phyloP scores from a whole-genome alignment of 208 protist genomes.

The Porcisia hertigi region DNA sequence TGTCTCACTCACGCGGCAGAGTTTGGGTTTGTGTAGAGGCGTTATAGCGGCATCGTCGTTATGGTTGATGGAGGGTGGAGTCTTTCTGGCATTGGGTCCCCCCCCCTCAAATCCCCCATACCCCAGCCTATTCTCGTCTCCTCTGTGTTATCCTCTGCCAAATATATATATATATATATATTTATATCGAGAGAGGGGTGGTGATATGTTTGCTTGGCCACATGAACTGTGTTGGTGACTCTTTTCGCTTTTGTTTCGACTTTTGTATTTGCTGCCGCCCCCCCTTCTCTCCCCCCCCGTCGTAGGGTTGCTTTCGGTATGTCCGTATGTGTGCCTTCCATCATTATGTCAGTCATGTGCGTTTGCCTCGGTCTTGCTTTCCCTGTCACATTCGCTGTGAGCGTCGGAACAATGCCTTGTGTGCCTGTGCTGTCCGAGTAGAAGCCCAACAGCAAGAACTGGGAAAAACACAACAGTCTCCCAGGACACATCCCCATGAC shows the following conservation, averaged over 20 bases:
- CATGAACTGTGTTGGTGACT: neutral
- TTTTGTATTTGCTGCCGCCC: conserved; percentile 7
- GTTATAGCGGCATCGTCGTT: neutral
- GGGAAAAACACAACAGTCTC: neutral
- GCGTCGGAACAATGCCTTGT: no score
- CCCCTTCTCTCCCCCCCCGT: neutral
- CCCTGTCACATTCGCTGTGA: neutral
- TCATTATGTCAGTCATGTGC: neutral
- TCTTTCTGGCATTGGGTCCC: neutral
- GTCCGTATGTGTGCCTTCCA: neutral
- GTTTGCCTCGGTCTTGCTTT: neutral
- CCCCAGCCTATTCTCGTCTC: no score
- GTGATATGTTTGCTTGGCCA: no score
- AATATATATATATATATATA: no score
- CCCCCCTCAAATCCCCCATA: no score
- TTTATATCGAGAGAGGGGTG: no score
- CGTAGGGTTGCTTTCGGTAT: neutral
- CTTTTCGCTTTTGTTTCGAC: neutral
- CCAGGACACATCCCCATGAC: neutral
- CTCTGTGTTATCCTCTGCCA: no score
- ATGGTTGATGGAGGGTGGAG: no score
- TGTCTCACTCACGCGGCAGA: conserved; percentile 74
- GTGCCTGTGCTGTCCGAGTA: neutral
- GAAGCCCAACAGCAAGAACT: neutral
- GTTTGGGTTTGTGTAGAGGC: conserved; percentile 77